These are phyloP conservation scores for Globisporangium spinosum DNA, from an alignment of 352 stramenopile species.

Conservation along the genomic window DNA sequence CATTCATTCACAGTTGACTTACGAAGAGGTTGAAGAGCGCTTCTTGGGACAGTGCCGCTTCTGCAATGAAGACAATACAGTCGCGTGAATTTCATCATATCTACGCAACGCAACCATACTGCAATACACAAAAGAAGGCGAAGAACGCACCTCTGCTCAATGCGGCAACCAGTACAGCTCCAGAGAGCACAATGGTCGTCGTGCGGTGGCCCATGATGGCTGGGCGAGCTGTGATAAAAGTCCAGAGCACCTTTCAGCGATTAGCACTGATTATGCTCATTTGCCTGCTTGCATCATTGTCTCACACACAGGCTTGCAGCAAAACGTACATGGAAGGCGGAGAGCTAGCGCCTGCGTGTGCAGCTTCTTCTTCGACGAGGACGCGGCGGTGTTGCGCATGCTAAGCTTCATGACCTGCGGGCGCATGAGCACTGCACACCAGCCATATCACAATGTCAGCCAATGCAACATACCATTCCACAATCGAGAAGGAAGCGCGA, in stretches of 20 bases:
- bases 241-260: not conserved
- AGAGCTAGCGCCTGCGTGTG: slow-evolving; percentile 30
- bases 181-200: slow-evolving; percentile 28
- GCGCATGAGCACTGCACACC: slow-evolving; percentile 34
- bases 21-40: slow-evolving; percentile 36
- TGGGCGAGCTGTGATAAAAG: slow-evolving; percentile 10
- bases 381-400: slow-evolving; percentile 23
- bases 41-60: slow-evolving; percentile 47
- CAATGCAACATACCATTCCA: not conserved
- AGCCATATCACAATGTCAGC: slow-evolving; percentile 1
- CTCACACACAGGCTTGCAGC: not conserved
- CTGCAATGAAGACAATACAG: slow-evolving; percentile 6
- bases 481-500: not conserved
- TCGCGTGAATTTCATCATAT: not conserved
- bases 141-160: slow-evolving; percentile 30
- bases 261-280: not conserved
- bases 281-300: not conserved
- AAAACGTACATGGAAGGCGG: slow-evolving; percentile 24
- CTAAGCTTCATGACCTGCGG: slow-evolving; percentile 36
- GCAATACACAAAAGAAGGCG: not conserved
- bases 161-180: slow-evolving; percentile 45
- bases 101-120: not conserved
- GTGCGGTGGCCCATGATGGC: slow-evolving; percentile 14
- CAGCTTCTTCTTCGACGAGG: slow-evolving; percentile 31
- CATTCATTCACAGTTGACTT: not conserved